Base-by-base conservation (phyloP, 495 filamentous ascomycete genomes). In the Penicillium manginii region DNA sequence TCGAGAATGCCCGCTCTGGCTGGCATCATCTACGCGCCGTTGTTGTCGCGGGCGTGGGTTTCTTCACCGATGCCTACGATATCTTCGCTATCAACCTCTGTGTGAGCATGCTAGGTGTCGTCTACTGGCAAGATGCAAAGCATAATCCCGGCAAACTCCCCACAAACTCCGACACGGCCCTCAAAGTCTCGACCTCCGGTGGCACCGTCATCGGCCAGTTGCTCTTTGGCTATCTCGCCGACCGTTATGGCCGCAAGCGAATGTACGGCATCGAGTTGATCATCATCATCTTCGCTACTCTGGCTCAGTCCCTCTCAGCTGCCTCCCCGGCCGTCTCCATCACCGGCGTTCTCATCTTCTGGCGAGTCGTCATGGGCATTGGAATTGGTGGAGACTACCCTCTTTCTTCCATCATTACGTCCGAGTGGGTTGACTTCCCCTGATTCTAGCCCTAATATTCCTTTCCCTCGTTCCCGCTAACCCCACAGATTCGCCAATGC, bases 231-330 rank as follows among this genome's bases (percentile, higher is more conserved):
- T 86, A 81, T 71, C 77, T 93, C 12, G 92, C 91, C 21, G 92
- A 96, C 78, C 75, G 86, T 22, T 82, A 92, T 54, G 89, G 91
- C 50, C 86, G 91, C 51, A 91, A 91, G 80, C 81, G 77, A 51
- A 93, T 96, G 87, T 96, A 96, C 72, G 92, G 92, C 45, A 77
- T 94, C 47, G 92, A 96, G 70, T 74, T 96, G 61, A 91, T 94
- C 65, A 75, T 96, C 61, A 94, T 96, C 73, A 96, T 96, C 70
- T 83, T 90, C 59, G 88, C 90, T 7, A 94, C 91, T 18, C 75
- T 96, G 43, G 91, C 88, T 52, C 90, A 93, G 72, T 71, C 88
- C 45, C 78, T 96, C 46, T 70, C 85, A n/a, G 85, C 88, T 9
- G 71, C 74, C 26, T 91, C 89, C n/a, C 79, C 77, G 12, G 83